Percentiles rank a stretch among this genome's conserved stretches.
These are phyloP conservation scores for Kazachstania viticola DNA, from an alignment of 805 yeast genomes.

Conservation along the genomic window DNA sequence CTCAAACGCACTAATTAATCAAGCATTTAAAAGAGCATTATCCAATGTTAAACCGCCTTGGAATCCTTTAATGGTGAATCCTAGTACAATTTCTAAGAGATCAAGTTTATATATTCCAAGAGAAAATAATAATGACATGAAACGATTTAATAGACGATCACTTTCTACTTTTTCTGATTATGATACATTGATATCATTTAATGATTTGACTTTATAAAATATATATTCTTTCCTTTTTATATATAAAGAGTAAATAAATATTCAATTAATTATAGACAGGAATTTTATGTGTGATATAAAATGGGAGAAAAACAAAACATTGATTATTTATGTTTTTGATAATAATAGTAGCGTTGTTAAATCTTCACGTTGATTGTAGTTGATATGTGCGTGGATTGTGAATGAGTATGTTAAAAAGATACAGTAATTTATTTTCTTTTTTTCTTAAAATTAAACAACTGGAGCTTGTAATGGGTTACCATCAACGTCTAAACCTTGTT, in stretches of 20 bases:
- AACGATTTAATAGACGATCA: conserved; percentile 5
- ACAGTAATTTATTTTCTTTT: too few relatives aligned
- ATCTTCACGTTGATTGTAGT: too few relatives aligned
- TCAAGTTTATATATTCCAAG: conserved; percentile 4
- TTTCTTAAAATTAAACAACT: too few relatives aligned
- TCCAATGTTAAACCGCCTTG: conserved; percentile 6
- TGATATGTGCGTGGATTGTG: too few relatives aligned
- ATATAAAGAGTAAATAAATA: conserved; percentile 1
- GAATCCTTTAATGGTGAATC: conserved; percentile 4
- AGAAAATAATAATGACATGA: background rate
- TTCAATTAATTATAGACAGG: background rate
- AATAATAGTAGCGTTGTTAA: too few relatives aligned
- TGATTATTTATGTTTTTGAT: too few relatives aligned
- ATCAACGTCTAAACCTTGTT: conserved; percentile 75
- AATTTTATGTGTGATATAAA: too few relatives aligned
- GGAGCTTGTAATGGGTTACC: conserved; percentile 83
- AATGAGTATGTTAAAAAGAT: too few relatives aligned
- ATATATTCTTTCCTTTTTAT: too few relatives aligned
- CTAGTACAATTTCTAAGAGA: conserved; percentile 1
- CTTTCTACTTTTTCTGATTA: conserved; percentile 7
- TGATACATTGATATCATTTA: conserved; percentile 6
- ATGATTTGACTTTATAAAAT: conserved; percentile 2
- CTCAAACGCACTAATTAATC: conserved; percentile 2
- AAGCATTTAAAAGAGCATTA: conserved; percentile 15
- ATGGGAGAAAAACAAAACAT: too few relatives aligned